Evolutionary conservation across 148 eudicot genomes (phyloP).

Genomic region (Chenopodium berlandieri): DNA sequence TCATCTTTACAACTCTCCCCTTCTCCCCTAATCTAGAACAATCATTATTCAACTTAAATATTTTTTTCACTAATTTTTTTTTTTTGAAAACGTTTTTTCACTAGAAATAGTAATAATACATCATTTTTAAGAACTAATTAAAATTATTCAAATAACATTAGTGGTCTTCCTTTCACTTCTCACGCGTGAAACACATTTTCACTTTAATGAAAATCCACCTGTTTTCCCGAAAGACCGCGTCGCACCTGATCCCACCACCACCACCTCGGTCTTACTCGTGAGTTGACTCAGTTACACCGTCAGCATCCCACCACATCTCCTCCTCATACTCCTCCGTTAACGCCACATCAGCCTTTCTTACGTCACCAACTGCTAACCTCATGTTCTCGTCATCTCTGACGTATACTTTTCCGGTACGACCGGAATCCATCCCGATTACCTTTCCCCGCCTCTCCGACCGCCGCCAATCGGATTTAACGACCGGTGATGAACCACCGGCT

Average conservation of each 20-base stretch:
- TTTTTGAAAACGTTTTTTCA: too few relatives aligned
- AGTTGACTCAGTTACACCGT: slow-evolving; percentile 1
- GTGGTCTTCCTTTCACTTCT: neutral
- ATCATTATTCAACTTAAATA: neutral
- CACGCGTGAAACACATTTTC: slow-evolving; percentile 6
- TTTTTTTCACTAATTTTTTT: too few relatives aligned
- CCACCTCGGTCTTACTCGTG: neutral
- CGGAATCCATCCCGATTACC: slow-evolving; percentile 26
- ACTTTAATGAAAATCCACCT: neutral
- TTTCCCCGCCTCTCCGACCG: slow-evolving; percentile 23
- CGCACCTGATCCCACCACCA: neutral
- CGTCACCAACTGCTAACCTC: slow-evolving; percentile 46
- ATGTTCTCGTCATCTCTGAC: slow-evolving; percentile 42
- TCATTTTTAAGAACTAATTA: neutral
- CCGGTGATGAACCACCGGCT: slow-evolving; percentile 27
- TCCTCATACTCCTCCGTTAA: slow-evolving; percentile 32
- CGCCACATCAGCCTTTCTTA: slow-evolving; percentile 49
- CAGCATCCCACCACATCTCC: slow-evolving; percentile 48
- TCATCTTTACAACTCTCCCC: slow-evolving; percentile 1
- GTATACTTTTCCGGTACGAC: slow-evolving; percentile 50
- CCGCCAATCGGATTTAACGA: slow-evolving; percentile 23
- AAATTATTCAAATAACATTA: neutral
- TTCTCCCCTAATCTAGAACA: neutral
- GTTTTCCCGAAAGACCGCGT: neutral
- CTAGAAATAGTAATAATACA: neutral